Percentiles rank a stretch among this genome's conserved stretches.
phyloP scores from a whole-genome alignment of 345 rosid genomes.

The Litchi chinensis region DNA sequence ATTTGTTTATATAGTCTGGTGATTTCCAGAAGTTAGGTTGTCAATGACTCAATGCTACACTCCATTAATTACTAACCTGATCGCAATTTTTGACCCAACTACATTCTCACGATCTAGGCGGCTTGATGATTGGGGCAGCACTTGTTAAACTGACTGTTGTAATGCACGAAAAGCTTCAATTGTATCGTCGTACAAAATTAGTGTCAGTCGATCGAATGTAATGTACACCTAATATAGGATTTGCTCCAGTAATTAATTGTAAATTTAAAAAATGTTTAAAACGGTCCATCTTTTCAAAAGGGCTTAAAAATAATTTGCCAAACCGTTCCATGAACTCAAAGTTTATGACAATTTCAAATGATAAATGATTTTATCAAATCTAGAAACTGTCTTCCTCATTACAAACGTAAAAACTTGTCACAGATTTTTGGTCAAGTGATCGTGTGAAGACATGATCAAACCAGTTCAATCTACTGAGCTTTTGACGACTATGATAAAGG shows the following conservation, averaged over 20 bases:
- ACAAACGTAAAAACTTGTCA: not conserved
- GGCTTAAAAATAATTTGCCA: too few relatives aligned
- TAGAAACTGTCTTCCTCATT: not conserved
- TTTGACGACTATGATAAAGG: not conserved
- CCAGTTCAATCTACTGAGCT: not conserved
- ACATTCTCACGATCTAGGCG: not conserved
- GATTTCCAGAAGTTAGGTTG: slow-evolving; percentile 13
- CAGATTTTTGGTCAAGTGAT: not conserved
- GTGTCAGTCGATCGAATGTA: too few relatives aligned
- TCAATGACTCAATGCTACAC: not conserved
- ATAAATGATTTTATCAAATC: not conserved
- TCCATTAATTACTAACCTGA: not conserved
- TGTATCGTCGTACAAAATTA: too few relatives aligned
- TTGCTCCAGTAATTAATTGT: too few relatives aligned
- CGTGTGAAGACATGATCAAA: not conserved
- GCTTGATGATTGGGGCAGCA: not conserved
- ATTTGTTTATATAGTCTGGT: not conserved
- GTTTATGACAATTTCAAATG: not conserved
- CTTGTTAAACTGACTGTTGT: not conserved
- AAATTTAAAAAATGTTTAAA: too few relatives aligned
- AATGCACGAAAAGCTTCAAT: not conserved
- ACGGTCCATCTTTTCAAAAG: too few relatives aligned
- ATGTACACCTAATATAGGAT: too few relatives aligned
- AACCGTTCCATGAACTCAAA: not conserved
- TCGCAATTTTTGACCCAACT: slow-evolving; percentile 6